Percentiles rank a stretch among this genome's conserved stretches.
These are phyloP conservation scores for Penicillium canariense DNA, from an alignment of 495 filamentous ascomycete species.

Conservation along the genomic window DNA sequence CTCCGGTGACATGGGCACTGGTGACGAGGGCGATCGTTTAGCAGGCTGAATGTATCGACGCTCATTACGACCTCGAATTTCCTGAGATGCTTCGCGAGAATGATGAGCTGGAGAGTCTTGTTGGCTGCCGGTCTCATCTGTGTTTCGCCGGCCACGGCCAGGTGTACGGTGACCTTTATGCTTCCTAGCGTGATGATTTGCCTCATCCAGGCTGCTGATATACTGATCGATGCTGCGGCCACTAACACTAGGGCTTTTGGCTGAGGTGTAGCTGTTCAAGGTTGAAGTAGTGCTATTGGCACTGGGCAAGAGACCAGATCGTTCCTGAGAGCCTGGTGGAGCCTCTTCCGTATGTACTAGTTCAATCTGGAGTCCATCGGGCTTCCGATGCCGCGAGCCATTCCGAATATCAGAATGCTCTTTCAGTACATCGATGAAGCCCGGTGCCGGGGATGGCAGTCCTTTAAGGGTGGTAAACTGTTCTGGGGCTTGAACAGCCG, in stretches of 20 bases:
- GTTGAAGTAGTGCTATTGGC: conserved; percentile 48
- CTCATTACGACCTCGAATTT: conserved; percentile 63
- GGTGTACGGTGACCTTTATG: conserved; percentile 50
- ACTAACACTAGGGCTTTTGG: conserved; percentile 53
- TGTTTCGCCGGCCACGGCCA: conserved; percentile 58
- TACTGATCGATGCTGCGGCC: conserved; percentile 78
- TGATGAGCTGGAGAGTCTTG: conserved; percentile 46
- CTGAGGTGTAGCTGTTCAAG: conserved; percentile 46
- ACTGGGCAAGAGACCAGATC: conserved; percentile 32
- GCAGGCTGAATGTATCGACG: conserved; percentile 73
- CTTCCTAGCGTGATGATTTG: conserved; percentile 59
- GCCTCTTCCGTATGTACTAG: conserved; percentile 56
- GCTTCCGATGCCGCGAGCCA: conserved; percentile 77
- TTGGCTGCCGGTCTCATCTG: conserved; percentile 48
- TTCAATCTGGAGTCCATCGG: conserved; percentile 74
- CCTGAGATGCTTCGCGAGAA: conserved; percentile 61
- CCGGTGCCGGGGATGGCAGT: conserved; percentile 58
- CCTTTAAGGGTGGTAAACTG: conserved; percentile 45
- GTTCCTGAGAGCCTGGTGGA: conserved; percentile 18
- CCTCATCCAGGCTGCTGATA: conserved; percentile 80
- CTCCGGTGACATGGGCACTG: conserved; percentile 88
- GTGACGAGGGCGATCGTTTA: conserved; percentile 85
- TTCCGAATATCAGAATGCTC: conserved; percentile 59
- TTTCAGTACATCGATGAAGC: conserved; percentile 56
- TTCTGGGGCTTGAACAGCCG: conserved; percentile 49